Base-by-base conservation (phyloP, 2,329 filamentous ascomycete species). In the Moelleriella libera region DNA sequence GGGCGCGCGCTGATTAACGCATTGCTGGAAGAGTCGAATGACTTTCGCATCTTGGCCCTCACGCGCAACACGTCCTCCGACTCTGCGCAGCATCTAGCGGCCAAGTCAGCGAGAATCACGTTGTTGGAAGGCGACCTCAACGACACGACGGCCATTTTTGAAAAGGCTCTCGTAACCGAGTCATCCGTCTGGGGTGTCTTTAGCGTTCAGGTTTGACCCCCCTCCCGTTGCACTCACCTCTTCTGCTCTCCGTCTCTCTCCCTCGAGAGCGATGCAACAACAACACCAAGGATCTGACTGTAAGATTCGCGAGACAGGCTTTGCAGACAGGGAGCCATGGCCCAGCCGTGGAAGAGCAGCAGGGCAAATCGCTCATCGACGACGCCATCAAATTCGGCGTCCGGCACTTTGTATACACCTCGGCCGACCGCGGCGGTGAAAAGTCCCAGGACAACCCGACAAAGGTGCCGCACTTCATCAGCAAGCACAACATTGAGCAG, bases 401-500 rank as follows among this genome's bases (percentile, higher is more conserved):
- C 44, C 65, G 70, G 48, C 69, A 75, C 56, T 78, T 83, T 53
- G 70, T 83, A 48, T 82, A 80, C 60, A 71, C 69, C 0, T 78
- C 72, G 41, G 75, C 80, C 6, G 80, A 83, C 49, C 75, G 79
- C 30, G 72, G 74, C 43, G 76, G 78, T 21, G 68, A 71, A 45
- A 68, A 67, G 41, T 71, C 68, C 44, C 62, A 68, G 45, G 65
- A 68, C 10, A 69, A 69, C 51, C 67, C 74, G 0, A 82, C 78
- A 3, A 51, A 67, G 1, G 65, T 82, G 39, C 76, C 76, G 0
- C 78, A 83, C 57, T 83, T 83, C 58, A 67, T 68, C 49, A 65
- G 60, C 59, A 83, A 83, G 59, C 69, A 76, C 55, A 58, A 71
- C 34, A 77, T 83, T 53, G 80, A 83, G 59, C 62, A 74, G 45